phyloP scores from a whole-genome alignment of 75 land plant genomes.

The Ceratopteris richardii region DNA sequence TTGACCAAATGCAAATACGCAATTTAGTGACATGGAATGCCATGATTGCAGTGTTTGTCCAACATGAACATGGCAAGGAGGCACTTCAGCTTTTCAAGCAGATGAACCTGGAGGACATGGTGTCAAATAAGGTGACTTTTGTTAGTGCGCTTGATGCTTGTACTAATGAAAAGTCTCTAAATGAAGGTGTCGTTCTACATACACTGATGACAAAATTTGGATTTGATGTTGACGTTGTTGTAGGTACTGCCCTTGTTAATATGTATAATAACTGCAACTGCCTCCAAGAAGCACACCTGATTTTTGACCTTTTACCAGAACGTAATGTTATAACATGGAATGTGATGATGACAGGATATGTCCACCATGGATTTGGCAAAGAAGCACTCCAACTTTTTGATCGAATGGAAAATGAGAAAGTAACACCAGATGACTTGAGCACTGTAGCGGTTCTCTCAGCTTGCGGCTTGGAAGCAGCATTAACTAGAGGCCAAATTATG shows the following conservation, averaged over 20 bases:
- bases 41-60: constrained; percentile 50
- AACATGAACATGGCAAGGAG: constrained; percentile 30
- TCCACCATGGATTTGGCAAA: constrained; percentile 44
- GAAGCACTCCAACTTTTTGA: constrained; percentile 40
- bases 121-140: constrained; percentile 33
- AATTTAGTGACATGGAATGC: constrained; percentile 66
- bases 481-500: constrained; percentile 39
- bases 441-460: constrained; percentile 59
- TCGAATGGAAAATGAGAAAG: constrained; percentile 26
- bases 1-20: constrained; percentile 32
- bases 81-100: constrained; percentile 32
- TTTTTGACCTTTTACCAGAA: constrained; percentile 44
- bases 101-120: constrained; percentile 42
- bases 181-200: constrained; percentile 27
- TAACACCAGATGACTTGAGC: constrained; percentile 45
- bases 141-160: constrained; percentile 54
- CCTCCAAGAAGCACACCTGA: constrained; percentile 31
- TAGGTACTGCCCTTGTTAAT: constrained; percentile 60
- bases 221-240: constrained; percentile 28
- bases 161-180: constrained; percentile 25
- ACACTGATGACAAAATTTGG: constrained; percentile 4
- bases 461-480: constrained; percentile 38
- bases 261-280: constrained; percentile 62
- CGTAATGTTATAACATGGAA: constrained; percentile 70
- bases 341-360: constrained; percentile 60